These are phyloP conservation scores for Coniferiporia weirii DNA, from an alignment of 1,284 basidiomycete species.

Conservation along the genomic window DNA sequence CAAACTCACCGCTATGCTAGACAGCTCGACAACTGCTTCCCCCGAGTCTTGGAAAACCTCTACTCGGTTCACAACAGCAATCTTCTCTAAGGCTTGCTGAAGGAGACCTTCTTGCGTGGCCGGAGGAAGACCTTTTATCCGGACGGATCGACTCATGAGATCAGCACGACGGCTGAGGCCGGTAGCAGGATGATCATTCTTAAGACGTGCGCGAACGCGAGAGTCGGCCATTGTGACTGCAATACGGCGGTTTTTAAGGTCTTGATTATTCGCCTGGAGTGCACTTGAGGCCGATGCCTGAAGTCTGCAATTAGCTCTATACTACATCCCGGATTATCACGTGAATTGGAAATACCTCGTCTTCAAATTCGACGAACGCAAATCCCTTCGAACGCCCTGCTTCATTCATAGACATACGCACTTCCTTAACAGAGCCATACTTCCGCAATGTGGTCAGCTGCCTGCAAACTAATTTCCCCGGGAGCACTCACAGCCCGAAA, in stretches of 20 bases:
- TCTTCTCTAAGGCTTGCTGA: slow-evolving; percentile 83
- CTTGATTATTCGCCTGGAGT: slow-evolving; percentile 76
- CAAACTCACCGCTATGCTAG: slow-evolving; percentile 60
- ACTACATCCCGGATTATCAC: neutral
- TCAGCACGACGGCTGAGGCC: slow-evolving; percentile 60
- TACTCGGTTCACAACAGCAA: slow-evolving; percentile 65
- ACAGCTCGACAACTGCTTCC: slow-evolving; percentile 77
- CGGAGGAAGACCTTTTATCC: slow-evolving; percentile 69
- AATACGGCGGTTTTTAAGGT: slow-evolving; percentile 80
- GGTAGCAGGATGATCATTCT: slow-evolving; percentile 41
- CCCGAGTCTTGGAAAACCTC: slow-evolving; percentile 64
- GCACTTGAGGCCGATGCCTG: slow-evolving; percentile 71
- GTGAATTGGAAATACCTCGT: slow-evolving; percentile 48
- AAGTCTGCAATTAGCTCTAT: slow-evolving; percentile 9
- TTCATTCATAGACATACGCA: slow-evolving; percentile 73
- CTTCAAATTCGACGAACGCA: slow-evolving; percentile 90
- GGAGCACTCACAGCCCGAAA: slow-evolving; percentile 60
- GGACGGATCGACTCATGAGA: slow-evolving; percentile 62
- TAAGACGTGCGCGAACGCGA: slow-evolving; percentile 50
- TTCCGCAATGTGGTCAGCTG: slow-evolving; percentile 29
- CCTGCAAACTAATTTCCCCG: neutral
- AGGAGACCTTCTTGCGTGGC: slow-evolving; percentile 80
- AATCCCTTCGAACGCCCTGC: slow-evolving; percentile 77
- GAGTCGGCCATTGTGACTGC: slow-evolving; percentile 79
- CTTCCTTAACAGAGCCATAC: slow-evolving; percentile 79